phyloP scores from a whole-genome alignment of 225 moss, liverwort and hornwort species.

The Sphagnum tenellum region DNA sequence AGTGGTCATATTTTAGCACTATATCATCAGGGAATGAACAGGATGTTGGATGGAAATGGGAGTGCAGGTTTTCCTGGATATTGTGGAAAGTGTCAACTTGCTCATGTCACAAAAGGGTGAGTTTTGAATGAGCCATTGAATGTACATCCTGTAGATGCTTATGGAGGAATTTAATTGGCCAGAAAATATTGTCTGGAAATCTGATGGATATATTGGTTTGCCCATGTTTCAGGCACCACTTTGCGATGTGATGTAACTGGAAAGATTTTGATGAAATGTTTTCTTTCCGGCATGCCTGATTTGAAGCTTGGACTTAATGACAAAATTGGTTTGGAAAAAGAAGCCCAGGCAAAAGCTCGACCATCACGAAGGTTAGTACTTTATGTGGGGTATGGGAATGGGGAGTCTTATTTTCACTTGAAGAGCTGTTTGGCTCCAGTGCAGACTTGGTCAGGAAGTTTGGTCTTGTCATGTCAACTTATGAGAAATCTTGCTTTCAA shows the following conservation, averaged over 20 bases:
- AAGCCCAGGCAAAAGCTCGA: conserved; percentile 61
- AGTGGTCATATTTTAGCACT: too few species aligned
- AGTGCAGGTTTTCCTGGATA: conserved; percentile 62
- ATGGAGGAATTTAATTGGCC: too few species aligned
- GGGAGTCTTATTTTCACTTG: too few species aligned
- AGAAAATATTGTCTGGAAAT: too few species aligned
- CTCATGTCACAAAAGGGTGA: conserved; percentile 69
- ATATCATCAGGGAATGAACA: too few species aligned
- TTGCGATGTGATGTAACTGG: conserved; percentile 64
- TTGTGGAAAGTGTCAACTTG: conserved; percentile 64
- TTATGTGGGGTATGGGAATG: background rate
- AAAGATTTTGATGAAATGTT: conserved; percentile 63
- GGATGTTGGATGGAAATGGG: background rate
- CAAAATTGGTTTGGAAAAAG: conserved; percentile 61
- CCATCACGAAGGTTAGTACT: conserved; percentile 46
- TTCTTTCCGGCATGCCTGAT: conserved; percentile 71
- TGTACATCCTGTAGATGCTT: too few species aligned
- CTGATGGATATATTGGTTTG: too few species aligned
- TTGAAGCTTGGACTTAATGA: conserved; percentile 60
- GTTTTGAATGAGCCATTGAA: background rate
- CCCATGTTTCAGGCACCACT: conserved; percentile 31
- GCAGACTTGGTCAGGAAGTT: background rate
- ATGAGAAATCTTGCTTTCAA: background rate
- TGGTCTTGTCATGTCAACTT: background rate
- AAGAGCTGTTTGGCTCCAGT: too few species aligned